Base-by-base conservation (phyloP, 1,284 basidiomycete genomes). In the Exobasidium cylindrosporum region DNA sequence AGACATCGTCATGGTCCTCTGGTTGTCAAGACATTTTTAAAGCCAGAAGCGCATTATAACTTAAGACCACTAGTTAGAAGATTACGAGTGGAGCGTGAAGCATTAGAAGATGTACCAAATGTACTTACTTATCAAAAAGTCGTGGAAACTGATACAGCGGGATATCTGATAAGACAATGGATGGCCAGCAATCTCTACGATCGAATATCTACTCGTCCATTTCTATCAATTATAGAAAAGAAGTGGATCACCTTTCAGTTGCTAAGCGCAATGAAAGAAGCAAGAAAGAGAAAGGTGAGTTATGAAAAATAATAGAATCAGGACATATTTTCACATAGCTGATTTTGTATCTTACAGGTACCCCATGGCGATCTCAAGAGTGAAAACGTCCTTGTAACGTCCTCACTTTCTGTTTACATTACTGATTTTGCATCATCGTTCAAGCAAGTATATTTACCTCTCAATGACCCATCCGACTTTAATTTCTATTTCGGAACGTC, bases 241-340 rank as follows among this genome's bases (percentile, higher is more conserved):
- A 92, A 92, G 76, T 99, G 96, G 96, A 92, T 98, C 66, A 88
- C 90, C 0, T 99, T 93, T 78, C 95, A 98, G 80, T 84, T 98
- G 1, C 83, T 98, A 57, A 89, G 86, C 30, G 92, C 89, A 1
- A 85, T 99, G 63, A 86, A 88, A 31, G 91, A 92, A 68, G 87
- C 91, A 0, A 86, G 91, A 26, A 87, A 87, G 58, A 87, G 88
- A 63, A 83, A 84, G 65, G 84, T 40, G 35, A 40, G 35, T 10
- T n/a, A n/a, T n/a, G n/a, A n/a, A n/a, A n/a, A n/a, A n/a, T n/a
- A n/a, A n/a, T n/a, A n/a, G n/a, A n/a, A n/a, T n/a, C n/a, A n/a
- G n/a, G n/a, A n/a, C n/a, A n/a, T n/a, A n/a, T n/a, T n/a, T n/a
- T n/a, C n/a, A n/a, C n/a, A 23, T 47, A 11, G 23, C 35, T 47